Conservation (phyloP, 1,284 basidiomycete species). For the Microbotryum lychnidis-dioicae region DNA sequence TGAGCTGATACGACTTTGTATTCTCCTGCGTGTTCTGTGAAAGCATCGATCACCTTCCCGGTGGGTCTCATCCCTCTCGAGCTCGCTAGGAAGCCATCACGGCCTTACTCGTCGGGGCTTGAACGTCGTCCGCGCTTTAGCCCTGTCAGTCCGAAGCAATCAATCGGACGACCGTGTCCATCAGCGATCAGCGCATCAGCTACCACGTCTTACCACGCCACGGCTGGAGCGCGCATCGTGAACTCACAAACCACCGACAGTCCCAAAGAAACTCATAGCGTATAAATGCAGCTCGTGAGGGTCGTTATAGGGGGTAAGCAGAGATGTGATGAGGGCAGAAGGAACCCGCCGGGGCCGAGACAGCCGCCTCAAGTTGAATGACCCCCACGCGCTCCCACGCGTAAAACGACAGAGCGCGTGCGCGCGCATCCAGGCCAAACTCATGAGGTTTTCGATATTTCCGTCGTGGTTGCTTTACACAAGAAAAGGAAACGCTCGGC, state of each 20-base stretch:
- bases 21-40: conserved; percentile 7
- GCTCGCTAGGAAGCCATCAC: background rate
- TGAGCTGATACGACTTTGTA: conserved; percentile 31
- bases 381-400: too few relatives aligned
- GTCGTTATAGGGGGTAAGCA: too few relatives aligned
- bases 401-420: too few relatives aligned
- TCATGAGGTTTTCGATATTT: too few relatives aligned
- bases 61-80: background rate
- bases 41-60: too few relatives aligned
- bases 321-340: background rate
- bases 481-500: too few relatives aligned
- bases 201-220: background rate
- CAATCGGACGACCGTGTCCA: background rate
- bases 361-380: background rate
- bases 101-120: conserved; percentile 14
- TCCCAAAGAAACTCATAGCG: conserved; percentile 24
- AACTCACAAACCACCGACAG: conserved; percentile 15
- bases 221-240: background rate
- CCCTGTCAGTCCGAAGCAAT: conserved; percentile 2
- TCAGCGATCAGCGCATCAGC: background rate
- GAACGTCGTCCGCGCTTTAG: conserved; percentile 19
- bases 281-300: background rate
- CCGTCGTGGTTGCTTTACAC: too few relatives aligned
- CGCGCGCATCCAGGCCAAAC: too few relatives aligned
- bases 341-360: background rate